Base-by-base conservation (phyloP, 2,329 filamentous ascomycete species). In the Lachnellula arida region DNA sequence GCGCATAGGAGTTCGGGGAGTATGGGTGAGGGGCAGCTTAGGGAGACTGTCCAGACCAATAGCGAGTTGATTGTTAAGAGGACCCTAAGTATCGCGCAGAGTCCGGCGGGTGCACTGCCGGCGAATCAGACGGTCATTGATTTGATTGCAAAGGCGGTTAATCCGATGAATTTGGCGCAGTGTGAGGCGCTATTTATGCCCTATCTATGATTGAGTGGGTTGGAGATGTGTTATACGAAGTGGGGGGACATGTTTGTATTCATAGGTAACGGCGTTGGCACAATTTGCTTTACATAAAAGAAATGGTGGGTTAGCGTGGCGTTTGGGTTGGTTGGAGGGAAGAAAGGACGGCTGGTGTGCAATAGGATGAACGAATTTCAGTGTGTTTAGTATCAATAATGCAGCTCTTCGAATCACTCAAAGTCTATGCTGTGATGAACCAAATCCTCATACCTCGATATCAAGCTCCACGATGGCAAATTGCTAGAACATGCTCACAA, bases 111-210 rank as follows among this genome's bases (percentile, higher is more conserved):
- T 61, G 93, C 91, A 68, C 75, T 99, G 64, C 94, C 94, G 6
- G 93, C 93, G 23, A 96, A 96, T 72, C 94, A 99, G 79, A 97
- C 93, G 42, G 91, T 96, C 32, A 93, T 99, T 68, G 94, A 99
- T 74, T 75, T 95, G 60, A 88, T 99, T 60, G 89, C 89, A n/a
- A 88, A 87, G 75, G 91, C 93, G 1, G 92, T 96, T 15, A 95
- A 96, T 73, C 94, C 94, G 1, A 85, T 89, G 76, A 91, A 94
- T 71, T 73, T 99, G 73, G 87, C 88, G 46, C 83, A 89, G 73
- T 92, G 89, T 68, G 94, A 99, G 78, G 86, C 92, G 56, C 76
- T 99, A 65, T 99, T 94, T 91, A 97, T 97, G 93, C 87, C 91
- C 23, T 99, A 96, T 76, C 76, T 97, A 69, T 97, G 78, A 74